phyloP scores from a whole-genome alignment of 2,329 filamentous ascomycete genomes.

The Thielaviopsis punctulata region DNA sequence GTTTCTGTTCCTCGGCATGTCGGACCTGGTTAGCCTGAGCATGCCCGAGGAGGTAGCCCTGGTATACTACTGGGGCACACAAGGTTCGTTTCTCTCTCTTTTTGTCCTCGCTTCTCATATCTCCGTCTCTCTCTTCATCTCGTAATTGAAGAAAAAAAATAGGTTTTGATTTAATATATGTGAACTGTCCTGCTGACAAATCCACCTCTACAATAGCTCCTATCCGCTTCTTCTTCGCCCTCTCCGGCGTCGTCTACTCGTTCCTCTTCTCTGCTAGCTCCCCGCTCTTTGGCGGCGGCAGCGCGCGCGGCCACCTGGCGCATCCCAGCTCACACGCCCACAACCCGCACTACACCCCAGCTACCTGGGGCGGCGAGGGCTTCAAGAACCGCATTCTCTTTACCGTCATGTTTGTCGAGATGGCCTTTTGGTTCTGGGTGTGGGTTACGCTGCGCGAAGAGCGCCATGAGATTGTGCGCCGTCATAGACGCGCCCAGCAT shows the following conservation, averaged over 20 bases:
- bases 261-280: conserved; percentile 41
- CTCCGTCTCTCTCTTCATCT: neutral
- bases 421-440: conserved; percentile 75
- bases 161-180: neutral
- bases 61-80: conserved; percentile 47
- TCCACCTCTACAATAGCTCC: conserved; percentile 28
- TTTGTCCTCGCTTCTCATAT: neutral
- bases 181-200: neutral
- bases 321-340: conserved; percentile 20
- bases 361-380: conserved; percentile 40
- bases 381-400: conserved; percentile 77
- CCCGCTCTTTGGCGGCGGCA: conserved; percentile 25
- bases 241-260: conserved; percentile 43
- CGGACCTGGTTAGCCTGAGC: conserved; percentile 48
- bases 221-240: conserved; percentile 46
- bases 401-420: conserved; percentile 69
- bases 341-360: conserved; percentile 22
- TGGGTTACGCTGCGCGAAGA: conserved; percentile 57
- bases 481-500: conserved; percentile 15
- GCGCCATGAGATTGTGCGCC: conserved; percentile 24
- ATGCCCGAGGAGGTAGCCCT: conserved; percentile 49
- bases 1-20: conserved; percentile 41
- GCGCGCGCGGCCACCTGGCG: conserved; percentile 19
- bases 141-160: too few relatives aligned
- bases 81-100: conserved; percentile 32